Conservation (phyloP, 768 basidiomycete genomes). For the Serendipita vermifera region DNA sequence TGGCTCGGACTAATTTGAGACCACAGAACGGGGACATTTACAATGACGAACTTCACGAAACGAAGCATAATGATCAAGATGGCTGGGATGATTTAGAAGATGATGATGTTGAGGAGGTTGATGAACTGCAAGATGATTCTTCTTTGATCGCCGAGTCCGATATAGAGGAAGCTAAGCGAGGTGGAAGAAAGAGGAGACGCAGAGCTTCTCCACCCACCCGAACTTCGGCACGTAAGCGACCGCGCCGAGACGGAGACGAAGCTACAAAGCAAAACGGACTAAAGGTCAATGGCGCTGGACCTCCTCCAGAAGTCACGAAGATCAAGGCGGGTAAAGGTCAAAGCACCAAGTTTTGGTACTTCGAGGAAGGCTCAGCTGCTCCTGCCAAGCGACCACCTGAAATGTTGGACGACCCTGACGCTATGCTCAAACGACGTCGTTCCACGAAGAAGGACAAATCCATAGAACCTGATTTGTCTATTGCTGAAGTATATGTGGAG, state of each 20-base stretch:
- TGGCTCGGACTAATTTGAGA: not conserved
- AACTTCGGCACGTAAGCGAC: not conserved
- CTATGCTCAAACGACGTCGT: not conserved
- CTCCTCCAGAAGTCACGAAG: not conserved
- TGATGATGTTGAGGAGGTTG: not conserved
- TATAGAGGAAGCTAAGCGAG: not conserved
- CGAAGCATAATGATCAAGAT: not conserved
- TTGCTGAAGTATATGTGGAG: too few relatives aligned
- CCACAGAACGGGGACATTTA: not conserved
- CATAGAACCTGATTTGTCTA: too few relatives aligned
- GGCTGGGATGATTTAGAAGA: too few relatives aligned
- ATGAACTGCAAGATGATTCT: not conserved
- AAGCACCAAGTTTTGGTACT: conserved; percentile 4
- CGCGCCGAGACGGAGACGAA: not conserved
- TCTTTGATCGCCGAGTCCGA: not conserved
- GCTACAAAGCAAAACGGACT: not conserved
- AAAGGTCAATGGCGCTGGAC: not conserved
- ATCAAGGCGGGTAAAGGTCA: not conserved
- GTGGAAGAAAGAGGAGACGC: not conserved
- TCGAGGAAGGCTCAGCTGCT: not conserved
- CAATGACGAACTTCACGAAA: not conserved
- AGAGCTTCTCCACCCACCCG: not conserved
- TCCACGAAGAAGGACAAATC: not conserved
- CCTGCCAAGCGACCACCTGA: not conserved
- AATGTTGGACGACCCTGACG: conserved; percentile 6